Evolutionary conservation across 2,329 filamentous ascomycete species (phyloP).

Genomic region (Venturia carpophila): DNA sequence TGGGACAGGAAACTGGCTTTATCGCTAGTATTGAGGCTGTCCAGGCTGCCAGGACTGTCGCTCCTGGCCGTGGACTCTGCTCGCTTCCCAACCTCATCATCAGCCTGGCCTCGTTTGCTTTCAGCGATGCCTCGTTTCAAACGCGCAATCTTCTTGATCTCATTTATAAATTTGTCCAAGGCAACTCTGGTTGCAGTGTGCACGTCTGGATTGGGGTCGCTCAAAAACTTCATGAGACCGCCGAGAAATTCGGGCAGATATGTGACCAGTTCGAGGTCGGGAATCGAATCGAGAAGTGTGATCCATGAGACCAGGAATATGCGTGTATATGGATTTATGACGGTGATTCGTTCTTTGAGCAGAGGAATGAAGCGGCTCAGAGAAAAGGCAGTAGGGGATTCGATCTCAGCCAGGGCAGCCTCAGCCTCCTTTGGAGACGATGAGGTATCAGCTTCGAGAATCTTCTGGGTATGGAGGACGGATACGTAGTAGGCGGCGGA

Average conservation of each 20-base stretch:
- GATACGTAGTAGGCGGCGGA: conserved; percentile 93
- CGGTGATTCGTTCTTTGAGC: conserved; percentile 86
- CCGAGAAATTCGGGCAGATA: conserved; percentile 87
- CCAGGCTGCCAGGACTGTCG: conserved; percentile 28
- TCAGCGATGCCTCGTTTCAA: conserved; percentile 90
- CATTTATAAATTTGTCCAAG: conserved; percentile 79
- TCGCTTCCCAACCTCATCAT: conserved; percentile 56
- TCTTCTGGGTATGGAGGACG: conserved; percentile 60
- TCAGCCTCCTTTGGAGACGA: conserved; percentile 39
- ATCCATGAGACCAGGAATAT: conserved; percentile 97
- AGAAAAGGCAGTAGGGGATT: conserved; percentile 79
- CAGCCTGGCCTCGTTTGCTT: conserved; percentile 62
- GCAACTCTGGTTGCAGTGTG: conserved; percentile 84
- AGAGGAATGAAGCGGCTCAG: conserved; percentile 85
- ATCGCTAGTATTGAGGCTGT: conserved; percentile 25
- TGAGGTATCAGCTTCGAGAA: conserved; percentile 43
- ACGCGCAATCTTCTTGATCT: conserved; percentile 89
- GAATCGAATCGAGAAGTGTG: conserved; percentile 87
- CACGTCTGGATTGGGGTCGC: conserved; percentile 88
- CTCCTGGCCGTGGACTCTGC: conserved; percentile 50
- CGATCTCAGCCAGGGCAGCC: conserved; percentile 33
- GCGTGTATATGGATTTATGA: conserved; percentile 87
- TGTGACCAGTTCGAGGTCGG: conserved; percentile 87
- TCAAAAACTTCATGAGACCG: conserved; percentile 83
- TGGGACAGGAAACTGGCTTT: background rate